phyloP scores from a whole-genome alignment of 2,329 filamentous ascomycete species.

The Epichloe hybrida region DNA sequence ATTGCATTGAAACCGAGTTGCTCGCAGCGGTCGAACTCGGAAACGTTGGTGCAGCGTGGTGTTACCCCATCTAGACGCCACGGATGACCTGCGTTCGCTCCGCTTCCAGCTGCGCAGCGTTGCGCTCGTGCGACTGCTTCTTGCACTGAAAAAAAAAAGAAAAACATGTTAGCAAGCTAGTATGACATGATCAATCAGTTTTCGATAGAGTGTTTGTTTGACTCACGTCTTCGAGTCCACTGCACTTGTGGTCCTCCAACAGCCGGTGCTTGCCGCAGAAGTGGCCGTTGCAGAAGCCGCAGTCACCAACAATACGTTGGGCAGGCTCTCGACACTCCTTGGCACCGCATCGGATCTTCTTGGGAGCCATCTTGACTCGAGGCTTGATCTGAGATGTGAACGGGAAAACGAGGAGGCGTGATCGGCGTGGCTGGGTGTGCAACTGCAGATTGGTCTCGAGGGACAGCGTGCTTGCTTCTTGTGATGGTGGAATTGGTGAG shows the following conservation, averaged over 20 bases:
- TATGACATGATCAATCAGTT: not conserved
- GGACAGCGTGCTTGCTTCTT: not conserved
- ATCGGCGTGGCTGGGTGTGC: not conserved
- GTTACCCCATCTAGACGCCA: slow-evolving; percentile 48
- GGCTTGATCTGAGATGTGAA: not conserved
- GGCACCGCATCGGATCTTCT: slow-evolving; percentile 74
- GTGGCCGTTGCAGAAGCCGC: slow-evolving; percentile 83
- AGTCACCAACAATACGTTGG: slow-evolving; percentile 91
- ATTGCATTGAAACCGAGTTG: not conserved
- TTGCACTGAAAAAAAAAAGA: slow-evolving; percentile 53
- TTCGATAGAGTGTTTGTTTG: not conserved
- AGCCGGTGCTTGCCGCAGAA: slow-evolving; percentile 93
- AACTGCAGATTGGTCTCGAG: not conserved
- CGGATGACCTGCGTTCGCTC: slow-evolving; percentile 92
- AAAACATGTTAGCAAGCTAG: slow-evolving; percentile 5
- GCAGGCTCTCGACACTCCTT: slow-evolving; percentile 80
- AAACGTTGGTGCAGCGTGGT: not conserved
- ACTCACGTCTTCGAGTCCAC: slow-evolving; percentile 74
- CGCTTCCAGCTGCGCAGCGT: slow-evolving; percentile 79
- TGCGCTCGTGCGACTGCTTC: slow-evolving; percentile 90
- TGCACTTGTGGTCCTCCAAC: slow-evolving; percentile 88
- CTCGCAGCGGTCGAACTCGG: not conserved
- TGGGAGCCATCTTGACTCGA: slow-evolving; percentile 43
- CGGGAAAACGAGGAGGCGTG: not conserved
- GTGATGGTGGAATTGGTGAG: not conserved